Evolutionary conservation across 805 yeast genomes (phyloP).

Genomic region (Sugiyamaella marilandica): DNA sequence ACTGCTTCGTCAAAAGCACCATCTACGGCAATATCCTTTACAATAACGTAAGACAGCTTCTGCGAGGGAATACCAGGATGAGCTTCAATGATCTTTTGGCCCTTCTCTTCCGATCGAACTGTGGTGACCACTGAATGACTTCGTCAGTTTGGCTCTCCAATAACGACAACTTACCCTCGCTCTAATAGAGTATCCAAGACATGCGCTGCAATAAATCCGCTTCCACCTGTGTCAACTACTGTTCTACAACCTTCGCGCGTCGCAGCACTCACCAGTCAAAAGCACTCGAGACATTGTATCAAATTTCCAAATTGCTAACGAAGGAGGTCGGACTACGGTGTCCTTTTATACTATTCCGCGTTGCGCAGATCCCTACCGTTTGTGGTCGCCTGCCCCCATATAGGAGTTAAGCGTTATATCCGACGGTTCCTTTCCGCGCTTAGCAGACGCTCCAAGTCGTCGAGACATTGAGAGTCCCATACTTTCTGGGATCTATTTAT

Average conservation of each 20-base stretch:
- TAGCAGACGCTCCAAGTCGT: too few relatives aligned
- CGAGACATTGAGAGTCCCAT: too few relatives aligned
- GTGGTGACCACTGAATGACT: conserved; percentile 44
- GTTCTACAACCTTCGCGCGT: not conserved
- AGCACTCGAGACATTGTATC: conserved; percentile 3
- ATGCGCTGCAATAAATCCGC: conserved; percentile 23
- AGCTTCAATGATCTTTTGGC: conserved; percentile 29
- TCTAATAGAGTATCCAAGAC: conserved; percentile 36
- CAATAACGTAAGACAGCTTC: conserved; percentile 24
- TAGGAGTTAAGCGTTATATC: too few relatives aligned
- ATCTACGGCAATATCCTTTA: conserved; percentile 34
- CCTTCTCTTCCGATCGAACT: conserved; percentile 42
- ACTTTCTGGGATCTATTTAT: too few relatives aligned
- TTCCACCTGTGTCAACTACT: conserved; percentile 17
- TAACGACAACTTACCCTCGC: conserved; percentile 26
- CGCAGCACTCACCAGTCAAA: conserved; percentile 1
- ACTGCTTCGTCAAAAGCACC: conserved; percentile 46
- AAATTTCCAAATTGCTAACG: not conserved
- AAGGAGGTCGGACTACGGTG: too few relatives aligned
- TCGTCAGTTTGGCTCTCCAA: not conserved
- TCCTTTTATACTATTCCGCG: not conserved
- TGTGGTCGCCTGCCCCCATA: not conserved
- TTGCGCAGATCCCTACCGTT: not conserved
- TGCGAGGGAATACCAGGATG: conserved; percentile 31
- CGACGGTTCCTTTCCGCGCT: too few relatives aligned